Base-by-base conservation (phyloP, 129 eudicot species). In the Pittosporum tobira region DNA sequence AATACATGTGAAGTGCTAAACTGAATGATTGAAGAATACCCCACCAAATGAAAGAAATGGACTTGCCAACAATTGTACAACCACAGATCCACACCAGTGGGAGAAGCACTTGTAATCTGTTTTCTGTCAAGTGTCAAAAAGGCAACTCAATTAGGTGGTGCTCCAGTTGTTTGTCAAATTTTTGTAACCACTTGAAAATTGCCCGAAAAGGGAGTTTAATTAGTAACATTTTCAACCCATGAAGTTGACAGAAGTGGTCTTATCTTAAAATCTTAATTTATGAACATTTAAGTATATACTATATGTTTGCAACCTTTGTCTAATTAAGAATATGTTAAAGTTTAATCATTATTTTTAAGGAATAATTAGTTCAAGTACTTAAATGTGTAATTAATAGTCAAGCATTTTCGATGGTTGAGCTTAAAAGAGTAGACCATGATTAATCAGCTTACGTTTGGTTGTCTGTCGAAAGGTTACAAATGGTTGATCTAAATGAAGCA, bases 401-500 rank as follows among this genome's bases (percentile, higher is more conserved):
- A n/a, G 50, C 61, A 54, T 34, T 46, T 69, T 60, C 25, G 12
- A 59, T 59, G 77, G 77, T 21, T 16, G 63, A 58, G 67, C 67
- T 50, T 65, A 15, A 65, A 64, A 30, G 65, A 1, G 60, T 45
- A 38, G 42, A 48, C 16, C 25, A 19, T 36, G 52, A 62, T 47
- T 14, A 46, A 61, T 52, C 40, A 34, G 6, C 1, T 5, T 11
- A 27, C 31, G 59, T 24, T 53, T 12, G 37, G 5, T 31, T 31
- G 19, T 28, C 16, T 46, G 29, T 27, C 44, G 21, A 29, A 23
- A 28, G 19, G 29, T 25, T 28, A 10, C 25, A 18, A 42, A 26
- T 23, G 23, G 10, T 14, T 42, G 30, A 13, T 9, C 51, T 23
- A 20, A 10, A 55, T 53, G 48, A 28, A 47, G 46, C 57, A 20